These are phyloP conservation scores for Scedosporium apiospermum DNA, from an alignment of 2,329 filamentous ascomycete genomes.

Conservation along the genomic window DNA sequence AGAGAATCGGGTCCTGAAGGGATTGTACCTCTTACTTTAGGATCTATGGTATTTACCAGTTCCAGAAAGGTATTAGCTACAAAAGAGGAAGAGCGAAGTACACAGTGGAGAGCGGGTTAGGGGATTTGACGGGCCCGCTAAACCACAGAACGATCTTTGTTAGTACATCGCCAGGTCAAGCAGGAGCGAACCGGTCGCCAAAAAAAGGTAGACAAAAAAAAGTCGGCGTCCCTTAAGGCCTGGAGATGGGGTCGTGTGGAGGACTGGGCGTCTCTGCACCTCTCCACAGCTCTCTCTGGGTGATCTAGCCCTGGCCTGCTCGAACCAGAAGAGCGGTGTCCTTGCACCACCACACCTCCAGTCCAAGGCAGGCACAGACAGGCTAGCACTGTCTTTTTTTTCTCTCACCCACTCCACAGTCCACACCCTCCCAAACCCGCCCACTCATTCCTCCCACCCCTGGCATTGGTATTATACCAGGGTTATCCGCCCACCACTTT, in stretches of 20 bases:
- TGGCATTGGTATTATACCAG: conserved; percentile 20
- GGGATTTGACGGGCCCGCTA: neutral
- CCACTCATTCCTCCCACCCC: conserved; percentile 17
- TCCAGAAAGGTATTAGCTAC: neutral
- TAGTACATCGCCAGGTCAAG: neutral
- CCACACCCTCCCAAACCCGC: conserved; percentile 12
- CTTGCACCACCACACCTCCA: neutral
- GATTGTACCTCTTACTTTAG: neutral
- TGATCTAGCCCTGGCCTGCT: neutral
- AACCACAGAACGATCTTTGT: neutral
- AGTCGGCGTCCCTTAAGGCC: neutral
- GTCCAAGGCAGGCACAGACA: no score
- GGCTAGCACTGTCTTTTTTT: neutral
- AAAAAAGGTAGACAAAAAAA: neutral
- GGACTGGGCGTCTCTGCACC: neutral
- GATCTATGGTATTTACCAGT: neutral
- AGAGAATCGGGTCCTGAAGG: neutral
- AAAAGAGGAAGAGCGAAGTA: neutral
- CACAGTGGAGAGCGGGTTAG: neutral
- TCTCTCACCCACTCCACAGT: neutral
- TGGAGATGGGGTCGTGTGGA: neutral
- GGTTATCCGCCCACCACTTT: conserved; percentile 26
- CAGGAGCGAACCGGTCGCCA: neutral
- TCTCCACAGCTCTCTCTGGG: neutral
- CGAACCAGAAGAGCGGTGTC: neutral